Percentiles rank a stretch among this genome's conserved stretches.
These are phyloP conservation scores for Podila epigama DNA, from an alignment of 192 early-diverging fungal species.

Conservation along the genomic window DNA sequence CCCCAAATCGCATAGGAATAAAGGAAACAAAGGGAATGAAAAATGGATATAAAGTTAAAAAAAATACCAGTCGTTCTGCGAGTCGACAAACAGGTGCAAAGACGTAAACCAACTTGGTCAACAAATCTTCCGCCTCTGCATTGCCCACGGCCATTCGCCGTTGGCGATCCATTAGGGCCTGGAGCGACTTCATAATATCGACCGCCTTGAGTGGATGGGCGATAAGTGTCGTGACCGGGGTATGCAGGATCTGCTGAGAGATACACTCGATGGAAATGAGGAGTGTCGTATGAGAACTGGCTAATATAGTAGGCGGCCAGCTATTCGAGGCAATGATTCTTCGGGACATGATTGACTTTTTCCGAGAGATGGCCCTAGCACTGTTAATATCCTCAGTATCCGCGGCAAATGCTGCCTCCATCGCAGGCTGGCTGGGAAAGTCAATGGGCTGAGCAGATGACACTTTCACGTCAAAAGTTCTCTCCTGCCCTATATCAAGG, in stretches of 20 bases:
- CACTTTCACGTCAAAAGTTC: not conserved
- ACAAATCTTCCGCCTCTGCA: constrained; percentile 65
- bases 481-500: no score
- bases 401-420: not conserved
- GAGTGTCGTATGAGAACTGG: constrained; percentile 61
- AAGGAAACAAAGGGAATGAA: no score
- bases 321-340: constrained; percentile 65
- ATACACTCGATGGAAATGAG: constrained; percentile 61
- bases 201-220: constrained; percentile 48
- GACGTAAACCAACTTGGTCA: constrained; percentile 64
- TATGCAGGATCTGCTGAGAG: constrained; percentile 60
- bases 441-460: constrained; percentile 5
- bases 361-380: constrained; percentile 16
- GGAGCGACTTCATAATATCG: constrained; percentile 69
- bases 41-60: no score
- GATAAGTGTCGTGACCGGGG: constrained; percentile 51
- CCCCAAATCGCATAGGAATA: no score
- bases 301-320: constrained; percentile 69
- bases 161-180: constrained; percentile 67
- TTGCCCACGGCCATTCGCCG: constrained; percentile 64
- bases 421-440: not conserved
- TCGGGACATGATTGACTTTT: constrained; percentile 35
- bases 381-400: constrained; percentile 1
- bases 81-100: constrained; percentile 68
- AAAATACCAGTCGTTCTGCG: constrained; percentile 65